These are phyloP conservation scores for Noccaea caerulescens DNA, from an alignment of 345 rosid species.

Conservation along the genomic window DNA sequence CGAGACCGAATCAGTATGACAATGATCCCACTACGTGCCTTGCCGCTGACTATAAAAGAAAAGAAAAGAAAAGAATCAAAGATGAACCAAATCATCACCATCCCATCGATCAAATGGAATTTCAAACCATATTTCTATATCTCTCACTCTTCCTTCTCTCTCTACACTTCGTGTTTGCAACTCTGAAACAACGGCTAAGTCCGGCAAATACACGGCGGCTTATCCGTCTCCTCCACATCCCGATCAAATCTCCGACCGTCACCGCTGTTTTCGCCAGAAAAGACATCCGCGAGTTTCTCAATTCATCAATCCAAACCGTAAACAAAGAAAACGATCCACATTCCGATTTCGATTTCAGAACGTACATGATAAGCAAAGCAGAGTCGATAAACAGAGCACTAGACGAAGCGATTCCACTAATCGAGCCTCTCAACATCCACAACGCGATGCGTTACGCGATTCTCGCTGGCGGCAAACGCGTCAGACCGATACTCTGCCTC, in stretches of 20 bases:
- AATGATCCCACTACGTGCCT: slow-evolving; percentile 9
- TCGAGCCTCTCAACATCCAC: slow-evolving; percentile 72
- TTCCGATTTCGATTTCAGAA: slow-evolving; percentile 56
- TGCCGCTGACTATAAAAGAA: slow-evolving; percentile 1
- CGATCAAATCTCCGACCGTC: slow-evolving; percentile 36
- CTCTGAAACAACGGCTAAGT: slow-evolving; percentile 4
- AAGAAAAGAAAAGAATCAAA: slow-evolving; percentile 1
- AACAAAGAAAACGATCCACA: neutral
- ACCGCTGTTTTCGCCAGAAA: slow-evolving; percentile 54
- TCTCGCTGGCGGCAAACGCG: slow-evolving; percentile 82
- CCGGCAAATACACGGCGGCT: slow-evolving; percentile 7
- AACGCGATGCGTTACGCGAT: slow-evolving; percentile 88
- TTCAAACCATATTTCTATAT: slow-evolving; percentile 11
- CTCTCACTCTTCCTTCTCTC: slow-evolving; percentile 23
- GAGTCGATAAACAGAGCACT: slow-evolving; percentile 63
- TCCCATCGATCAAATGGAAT: slow-evolving; percentile 18
- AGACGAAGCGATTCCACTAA: slow-evolving; percentile 61
- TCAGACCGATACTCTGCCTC: slow-evolving; percentile 75
- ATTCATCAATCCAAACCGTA: slow-evolving; percentile 22
- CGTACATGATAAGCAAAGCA: slow-evolving; percentile 67
- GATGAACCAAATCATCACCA: neutral
- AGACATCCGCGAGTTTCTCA: slow-evolving; percentile 25
- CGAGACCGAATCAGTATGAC: neutral
- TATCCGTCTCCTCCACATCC: slow-evolving; percentile 7
- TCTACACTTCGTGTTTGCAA: slow-evolving; percentile 26